These are phyloP conservation scores for Cercospora berteroae DNA, from an alignment of 2,329 filamentous ascomycete genomes.

Conservation along the genomic window DNA sequence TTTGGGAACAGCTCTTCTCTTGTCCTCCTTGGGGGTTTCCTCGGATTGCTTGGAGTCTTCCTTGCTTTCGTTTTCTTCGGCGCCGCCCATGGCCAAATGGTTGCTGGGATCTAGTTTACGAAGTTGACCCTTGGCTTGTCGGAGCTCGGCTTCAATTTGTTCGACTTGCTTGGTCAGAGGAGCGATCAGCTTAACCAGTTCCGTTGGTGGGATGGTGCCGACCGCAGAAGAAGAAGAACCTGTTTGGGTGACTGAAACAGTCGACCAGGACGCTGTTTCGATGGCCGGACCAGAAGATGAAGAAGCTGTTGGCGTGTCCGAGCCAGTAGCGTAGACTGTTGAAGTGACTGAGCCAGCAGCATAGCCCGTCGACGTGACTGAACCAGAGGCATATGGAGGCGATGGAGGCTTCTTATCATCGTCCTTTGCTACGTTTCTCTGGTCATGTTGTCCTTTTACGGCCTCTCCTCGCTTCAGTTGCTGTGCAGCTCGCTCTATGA, in stretches of 20 bases:
- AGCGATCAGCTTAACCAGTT: constrained; percentile 8
- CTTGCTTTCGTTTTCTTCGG: neutral
- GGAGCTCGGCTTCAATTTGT: constrained; percentile 3
- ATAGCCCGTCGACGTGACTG: neutral
- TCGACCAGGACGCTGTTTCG: neutral
- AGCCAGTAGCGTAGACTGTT: neutral
- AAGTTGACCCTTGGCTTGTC: constrained; percentile 6
- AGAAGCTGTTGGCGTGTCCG: neutral
- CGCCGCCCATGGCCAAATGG: neutral
- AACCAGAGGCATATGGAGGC: neutral
- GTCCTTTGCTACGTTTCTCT: neutral
- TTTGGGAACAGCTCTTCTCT: neutral
- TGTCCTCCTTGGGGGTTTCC: neutral
- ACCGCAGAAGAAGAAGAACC: neutral
- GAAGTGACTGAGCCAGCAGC: neutral
- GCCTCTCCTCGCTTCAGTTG: neutral
- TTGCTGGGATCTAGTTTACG: neutral
- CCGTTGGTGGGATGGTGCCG: neutral
- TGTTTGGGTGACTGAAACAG: neutral
- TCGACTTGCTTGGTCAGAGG: constrained; percentile 11
- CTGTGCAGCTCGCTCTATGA: neutral
- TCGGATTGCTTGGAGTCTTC: neutral
- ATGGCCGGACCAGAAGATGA: neutral
- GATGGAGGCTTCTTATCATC: neutral
- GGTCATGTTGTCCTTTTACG: neutral